Conservation (phyloP, 768 basidiomycete species). For the Cyclocybe aegerita region DNA sequence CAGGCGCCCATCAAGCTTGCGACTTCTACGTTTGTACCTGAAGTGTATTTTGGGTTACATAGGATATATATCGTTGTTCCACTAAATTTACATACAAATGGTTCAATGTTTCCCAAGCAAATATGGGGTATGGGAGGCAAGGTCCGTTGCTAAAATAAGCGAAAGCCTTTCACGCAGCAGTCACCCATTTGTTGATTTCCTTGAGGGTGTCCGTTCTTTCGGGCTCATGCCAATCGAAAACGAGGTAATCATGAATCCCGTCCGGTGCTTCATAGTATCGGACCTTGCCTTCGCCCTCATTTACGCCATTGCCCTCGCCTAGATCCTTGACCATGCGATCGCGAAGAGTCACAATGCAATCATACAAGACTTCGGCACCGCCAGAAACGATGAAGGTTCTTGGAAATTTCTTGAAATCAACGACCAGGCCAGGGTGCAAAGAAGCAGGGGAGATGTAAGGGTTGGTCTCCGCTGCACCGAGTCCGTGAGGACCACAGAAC, state of each 20-base stretch:
- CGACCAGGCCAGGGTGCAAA: slow-evolving; percentile 28
- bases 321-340: slow-evolving; percentile 52
- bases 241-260: slow-evolving; percentile 53
- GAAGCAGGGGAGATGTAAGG: slow-evolving; percentile 63
- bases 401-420: slow-evolving; percentile 57
- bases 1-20: too few species aligned
- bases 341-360: slow-evolving; percentile 45
- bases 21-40: too few species aligned
- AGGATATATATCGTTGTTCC: too few species aligned
- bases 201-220: slow-evolving; percentile 47
- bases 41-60: too few species aligned
- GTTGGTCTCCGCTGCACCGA: slow-evolving; percentile 43
- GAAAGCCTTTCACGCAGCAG: slow-evolving; percentile 4
- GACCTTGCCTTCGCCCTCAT: slow-evolving; percentile 39
- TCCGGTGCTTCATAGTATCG: slow-evolving; percentile 50
- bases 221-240: slow-evolving; percentile 51
- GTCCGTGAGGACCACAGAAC: slow-evolving; percentile 48
- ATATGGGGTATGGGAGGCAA: neutral
- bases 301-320: slow-evolving; percentile 40
- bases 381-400: slow-evolving; percentile 60
- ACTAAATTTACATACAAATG: too few species aligned
- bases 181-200: slow-evolving; percentile 51
- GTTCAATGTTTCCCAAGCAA: neutral
- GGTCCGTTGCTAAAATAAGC: neutral
- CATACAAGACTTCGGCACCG: slow-evolving; percentile 57